Evolutionary conservation across 306 rosid species (phyloP), one percentile per base, ranked within the genome.

Genomic region (Quillaja saponaria): DNA sequence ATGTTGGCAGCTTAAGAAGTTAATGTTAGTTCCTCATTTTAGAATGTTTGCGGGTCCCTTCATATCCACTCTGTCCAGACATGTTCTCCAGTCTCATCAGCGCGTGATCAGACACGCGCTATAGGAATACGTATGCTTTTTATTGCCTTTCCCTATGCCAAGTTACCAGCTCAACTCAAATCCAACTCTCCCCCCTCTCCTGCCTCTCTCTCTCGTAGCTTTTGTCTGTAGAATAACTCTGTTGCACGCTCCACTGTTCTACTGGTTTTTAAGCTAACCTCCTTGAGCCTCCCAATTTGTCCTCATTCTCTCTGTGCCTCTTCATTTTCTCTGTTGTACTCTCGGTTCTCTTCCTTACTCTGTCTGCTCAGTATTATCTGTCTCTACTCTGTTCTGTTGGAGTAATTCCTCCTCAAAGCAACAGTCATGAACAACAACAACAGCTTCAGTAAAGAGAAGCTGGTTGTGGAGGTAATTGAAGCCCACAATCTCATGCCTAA

Each of bases 401-500:
- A 11, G 11, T 46, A 20, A 8, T 0, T 17, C 16, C 11, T 13
- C 21, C 49, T 39, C 40, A 10, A 33, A 47, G n/a, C 61, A 49
- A 8, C 11, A 57, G 17, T 70, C 79, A 77, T 77, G 83, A 48
- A 18, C 53, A 57, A 34, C 63, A 18, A 19, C 49, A 8, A 0
- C 64, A 42, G 12, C 75, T 34, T 51, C 61, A 39, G 71, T 59
- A 80, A 63, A 58, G 80, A 75, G 47, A 67, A 81, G 64, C 86
- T 84, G 0, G 90, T 84, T 1, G 90, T 84, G 8, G 86, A 81
- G 58, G 73, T 81, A 10, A 19, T 81, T 25, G 90, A 46, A 34
- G 90, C 90, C 7, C 83, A 81, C 74, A 84, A 84, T 42, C 90
- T 84, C 63, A 80, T 84, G 86, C 90, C 90, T 0, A 84, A 81